Conservation (phyloP, 495 filamentous ascomycete species). For the Aspergillus bridgeri region DNA sequence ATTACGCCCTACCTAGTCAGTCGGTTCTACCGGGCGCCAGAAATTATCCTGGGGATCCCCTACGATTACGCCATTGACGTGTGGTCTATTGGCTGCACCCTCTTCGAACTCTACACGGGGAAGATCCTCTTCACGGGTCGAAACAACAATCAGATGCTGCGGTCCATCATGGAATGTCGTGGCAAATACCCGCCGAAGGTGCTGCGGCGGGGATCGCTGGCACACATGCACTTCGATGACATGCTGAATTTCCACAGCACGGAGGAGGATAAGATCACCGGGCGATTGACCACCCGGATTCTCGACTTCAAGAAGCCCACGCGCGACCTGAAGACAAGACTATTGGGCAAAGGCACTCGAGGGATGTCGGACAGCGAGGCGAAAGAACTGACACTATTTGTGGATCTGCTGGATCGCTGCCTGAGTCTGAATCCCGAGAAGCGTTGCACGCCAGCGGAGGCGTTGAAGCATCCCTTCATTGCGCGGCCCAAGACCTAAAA, state of each 20-base stretch:
- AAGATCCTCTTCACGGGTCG: constrained; percentile 94
- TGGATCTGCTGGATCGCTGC: constrained; percentile 83
- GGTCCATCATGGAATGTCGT: constrained; percentile 91
- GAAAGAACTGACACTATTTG: constrained; percentile 75
- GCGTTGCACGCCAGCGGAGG: constrained; percentile 79
- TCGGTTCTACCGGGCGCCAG: constrained; percentile 94
- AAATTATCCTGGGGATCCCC: constrained; percentile 93
- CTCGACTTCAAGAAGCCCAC: constrained; percentile 75
- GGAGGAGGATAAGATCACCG: constrained; percentile 80
- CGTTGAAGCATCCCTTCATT: constrained; percentile 84
- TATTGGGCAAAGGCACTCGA: constrained; percentile 68
- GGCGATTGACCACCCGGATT: constrained; percentile 68
- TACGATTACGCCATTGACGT: constrained; percentile 94
- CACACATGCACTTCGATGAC: constrained; percentile 79
- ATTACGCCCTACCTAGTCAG: constrained; percentile 92
- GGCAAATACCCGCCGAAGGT: constrained; percentile 88
- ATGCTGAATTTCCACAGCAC: constrained; percentile 80
- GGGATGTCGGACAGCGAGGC: constrained; percentile 67
- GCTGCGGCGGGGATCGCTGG: constrained; percentile 71
- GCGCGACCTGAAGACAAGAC: constrained; percentile 73
- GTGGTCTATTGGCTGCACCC: constrained; percentile 95
- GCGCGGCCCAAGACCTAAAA: constrained; percentile 26
- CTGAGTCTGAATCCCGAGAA: constrained; percentile 91
- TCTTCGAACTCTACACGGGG: constrained; percentile 95
- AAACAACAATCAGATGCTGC: constrained; percentile 97